Evolutionary conservation across 441 rosid genomes (phyloP).

Genomic region (Cnidoscolus chayamansa): DNA sequence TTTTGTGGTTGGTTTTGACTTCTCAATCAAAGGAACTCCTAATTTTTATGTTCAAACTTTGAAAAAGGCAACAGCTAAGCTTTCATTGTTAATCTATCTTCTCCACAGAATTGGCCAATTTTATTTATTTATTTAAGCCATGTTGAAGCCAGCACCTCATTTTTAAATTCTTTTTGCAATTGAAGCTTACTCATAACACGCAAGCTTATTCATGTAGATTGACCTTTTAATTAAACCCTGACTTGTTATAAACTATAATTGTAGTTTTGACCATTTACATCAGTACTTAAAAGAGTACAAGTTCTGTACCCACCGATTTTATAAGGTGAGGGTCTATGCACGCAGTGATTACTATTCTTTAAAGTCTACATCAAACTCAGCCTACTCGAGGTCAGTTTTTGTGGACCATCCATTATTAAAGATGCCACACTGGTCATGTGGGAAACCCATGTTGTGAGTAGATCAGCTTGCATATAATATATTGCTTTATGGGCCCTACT

Average conservation of each 20-base stretch:
- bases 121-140: not conserved
- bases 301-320: conserved; percentile 18
- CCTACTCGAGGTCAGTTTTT: not conserved
- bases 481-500: conserved; percentile 22
- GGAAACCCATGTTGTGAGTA: conserved; percentile 16
- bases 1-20: not conserved
- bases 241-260: not conserved
- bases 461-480: conserved; percentile 23
- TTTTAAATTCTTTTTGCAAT: no score
- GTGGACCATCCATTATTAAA: conserved; percentile 17
- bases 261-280: conserved; percentile 1
- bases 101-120: not conserved
- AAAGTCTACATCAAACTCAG: conserved; percentile 9
- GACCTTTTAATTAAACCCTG: not conserved
- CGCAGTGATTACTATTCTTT: not conserved
- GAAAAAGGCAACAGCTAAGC: no score
- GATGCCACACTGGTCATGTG: conserved; percentile 12
- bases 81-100: not conserved
- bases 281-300: conserved; percentile 25
- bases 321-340: not conserved
- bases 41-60: not conserved
- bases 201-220: not conserved
- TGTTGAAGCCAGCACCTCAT: not conserved
- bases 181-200: not conserved
- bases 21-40: not conserved